Evolutionary conservation across 2,329 filamentous ascomycete genomes (phyloP).

Genomic region (Exophiala sp.): DNA sequence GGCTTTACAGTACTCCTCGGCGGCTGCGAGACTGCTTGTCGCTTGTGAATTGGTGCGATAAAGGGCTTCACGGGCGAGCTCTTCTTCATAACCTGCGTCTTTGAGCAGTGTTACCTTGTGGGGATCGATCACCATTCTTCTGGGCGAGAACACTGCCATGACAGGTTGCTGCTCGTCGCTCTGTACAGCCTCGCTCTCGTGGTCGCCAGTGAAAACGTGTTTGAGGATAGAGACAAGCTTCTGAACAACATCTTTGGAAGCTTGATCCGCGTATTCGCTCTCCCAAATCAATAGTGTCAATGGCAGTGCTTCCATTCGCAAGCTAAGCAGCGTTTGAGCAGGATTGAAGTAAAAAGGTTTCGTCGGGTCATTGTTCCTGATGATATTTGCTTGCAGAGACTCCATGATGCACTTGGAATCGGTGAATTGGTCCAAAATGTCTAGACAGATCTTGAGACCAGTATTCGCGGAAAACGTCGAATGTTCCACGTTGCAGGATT

Average conservation of each 20-base stretch:
- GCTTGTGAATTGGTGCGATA: constrained; percentile 70
- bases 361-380: constrained; percentile 50
- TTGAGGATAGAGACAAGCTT: constrained; percentile 78
- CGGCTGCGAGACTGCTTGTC: constrained; percentile 31
- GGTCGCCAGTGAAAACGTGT: constrained; percentile 68
- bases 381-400: constrained; percentile 56
- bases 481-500: constrained; percentile 42
- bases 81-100: constrained; percentile 50
- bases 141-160: constrained; percentile 43
- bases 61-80: constrained; percentile 68
- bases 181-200: constrained; percentile 61
- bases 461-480: constrained; percentile 50
- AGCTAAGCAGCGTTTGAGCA: constrained; percentile 76
- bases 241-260: constrained; percentile 68
- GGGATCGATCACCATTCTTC: constrained; percentile 48
- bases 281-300: constrained; percentile 70
- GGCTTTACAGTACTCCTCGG: constrained; percentile 69
- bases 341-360: constrained; percentile 58
- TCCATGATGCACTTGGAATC: constrained; percentile 77
- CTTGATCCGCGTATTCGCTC: constrained; percentile 73
- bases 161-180: constrained; percentile 55
- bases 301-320: constrained; percentile 73
- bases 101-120: constrained; percentile 43
- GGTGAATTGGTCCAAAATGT: constrained; percentile 56
- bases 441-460: constrained; percentile 74